Evolutionary conservation across 2,329 filamentous ascomycete genomes (phyloP), one percentile per base, ranked within the genome.

Genomic region (Didymella exigua): DNA sequence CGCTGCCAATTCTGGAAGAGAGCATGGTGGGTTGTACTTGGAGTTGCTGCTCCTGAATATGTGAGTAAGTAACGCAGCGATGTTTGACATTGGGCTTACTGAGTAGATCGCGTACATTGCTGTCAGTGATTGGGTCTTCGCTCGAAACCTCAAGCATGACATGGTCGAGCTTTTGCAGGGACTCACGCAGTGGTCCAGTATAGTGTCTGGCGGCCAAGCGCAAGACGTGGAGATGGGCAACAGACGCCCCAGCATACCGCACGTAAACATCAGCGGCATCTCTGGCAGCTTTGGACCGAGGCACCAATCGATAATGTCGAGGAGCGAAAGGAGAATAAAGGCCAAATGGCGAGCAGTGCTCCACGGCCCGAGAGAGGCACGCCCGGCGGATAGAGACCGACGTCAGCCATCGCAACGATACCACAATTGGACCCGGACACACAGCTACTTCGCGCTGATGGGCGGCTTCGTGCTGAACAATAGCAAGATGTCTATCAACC

Each of bases 381-480:
- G n/a, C n/a, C n/a, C n/a, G n/a, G n/a, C n/a, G n/a, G n/a, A n/a
- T 26, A 5, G 24, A 26, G 9, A 5, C 9, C 9, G 24, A 9
- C 9, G 5, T 5, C 24, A 26, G 24, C 9, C 24, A 5, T 26
- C 24, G 9, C 29, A 13, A 30, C 30, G 30, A 16, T 5, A 16
- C 5, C n/a, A n/a, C 14, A 5, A 16, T 5, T 61, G 58, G 58
- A 57, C 60, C 9, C 49, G 42, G 8, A 33, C 29, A 2, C 59
- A 63, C 34, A 44, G 48, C 24, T 41, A 58, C 14, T 61, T 50
- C 38, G 59, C 42, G 5, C 21, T 46, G 5, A 63, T 63, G 61
- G 58, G 61, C 16, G 56, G 61, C 4, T 57, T 54, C 16, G 47
- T 16, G 5, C 11, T 54, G 10, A 24, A 41, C 13, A 40, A 5